A percentile compares a stretch with the other conserved stretches of the same genome.
Conservation (phyloP, 2,329 filamentous ascomycete genomes). For the Phoma sp. region DNA sequence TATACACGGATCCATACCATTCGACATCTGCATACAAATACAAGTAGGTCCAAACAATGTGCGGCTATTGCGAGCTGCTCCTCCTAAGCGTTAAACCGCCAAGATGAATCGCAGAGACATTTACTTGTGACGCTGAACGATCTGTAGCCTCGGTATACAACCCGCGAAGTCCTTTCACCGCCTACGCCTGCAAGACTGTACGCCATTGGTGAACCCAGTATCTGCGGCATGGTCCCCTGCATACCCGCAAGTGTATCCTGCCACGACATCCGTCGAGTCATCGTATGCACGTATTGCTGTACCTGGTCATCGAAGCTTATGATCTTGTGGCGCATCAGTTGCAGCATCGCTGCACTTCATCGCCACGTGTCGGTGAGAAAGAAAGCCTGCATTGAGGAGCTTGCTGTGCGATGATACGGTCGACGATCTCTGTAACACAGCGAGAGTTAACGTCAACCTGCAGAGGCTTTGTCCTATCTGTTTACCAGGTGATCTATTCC, state of each 20-base stretch:
- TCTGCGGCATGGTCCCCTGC: slow-evolving; percentile 9
- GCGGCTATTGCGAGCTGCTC: background rate
- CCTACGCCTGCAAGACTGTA: background rate
- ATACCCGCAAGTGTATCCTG: slow-evolving; percentile 8
- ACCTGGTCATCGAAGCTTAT: background rate
- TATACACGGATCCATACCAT: background rate
- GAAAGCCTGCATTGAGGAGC: background rate
- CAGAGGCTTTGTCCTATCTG: background rate
- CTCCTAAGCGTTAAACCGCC: background rate
- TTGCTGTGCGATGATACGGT: background rate
- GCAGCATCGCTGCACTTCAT: slow-evolving; percentile 12
- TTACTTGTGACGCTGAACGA: background rate
- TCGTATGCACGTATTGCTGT: background rate
- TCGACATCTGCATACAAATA: background rate
- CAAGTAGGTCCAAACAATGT: background rate
- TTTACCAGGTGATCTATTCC: background rate
- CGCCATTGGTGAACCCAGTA: slow-evolving; percentile 5
- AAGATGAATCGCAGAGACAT: background rate
- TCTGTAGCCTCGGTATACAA: background rate
- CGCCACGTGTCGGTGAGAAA: slow-evolving; percentile 8
- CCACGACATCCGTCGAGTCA: slow-evolving; percentile 11
- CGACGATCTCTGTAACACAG: background rate
- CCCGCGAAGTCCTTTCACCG: slow-evolving; percentile 7
- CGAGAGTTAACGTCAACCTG: background rate
- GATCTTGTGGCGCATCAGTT: slow-evolving; percentile 14